These are phyloP conservation scores for Malassezia brasiliensis DNA, from an alignment of 1,284 basidiomycete genomes.

Conservation along the genomic window DNA sequence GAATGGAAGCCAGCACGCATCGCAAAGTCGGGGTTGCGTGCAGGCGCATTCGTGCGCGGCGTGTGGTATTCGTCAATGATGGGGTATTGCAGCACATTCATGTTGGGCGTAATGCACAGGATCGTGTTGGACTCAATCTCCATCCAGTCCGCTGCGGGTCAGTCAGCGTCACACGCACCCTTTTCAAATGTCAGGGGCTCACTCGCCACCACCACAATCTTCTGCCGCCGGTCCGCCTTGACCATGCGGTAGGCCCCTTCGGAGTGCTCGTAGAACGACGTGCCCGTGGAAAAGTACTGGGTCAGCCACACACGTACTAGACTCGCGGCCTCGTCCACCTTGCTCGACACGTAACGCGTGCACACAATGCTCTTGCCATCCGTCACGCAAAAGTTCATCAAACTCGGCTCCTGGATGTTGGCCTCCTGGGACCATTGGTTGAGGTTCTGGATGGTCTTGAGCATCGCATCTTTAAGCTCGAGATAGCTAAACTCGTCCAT, in stretches of 20 bases:
- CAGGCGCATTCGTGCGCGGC: background rate
- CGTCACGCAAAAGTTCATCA: constrained; percentile 93
- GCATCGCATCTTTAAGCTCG: constrained; percentile 31
- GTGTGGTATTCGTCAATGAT: constrained; percentile 69
- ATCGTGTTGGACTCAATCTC: constrained; percentile 87
- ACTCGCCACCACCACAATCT: constrained; percentile 64
- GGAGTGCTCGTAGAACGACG: constrained; percentile 71
- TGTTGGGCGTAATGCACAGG: constrained; percentile 54
- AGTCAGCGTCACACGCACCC: constrained; percentile 53
- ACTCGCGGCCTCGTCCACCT: constrained; percentile 82
- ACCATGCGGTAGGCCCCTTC: constrained; percentile 51
- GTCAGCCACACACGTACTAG: constrained; percentile 51
- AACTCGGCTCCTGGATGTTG: constrained; percentile 56
- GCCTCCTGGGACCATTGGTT: constrained; percentile 34
- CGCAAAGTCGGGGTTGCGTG: constrained; percentile 8
- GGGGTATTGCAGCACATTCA: constrained; percentile 85
- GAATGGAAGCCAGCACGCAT: constrained; percentile 13
- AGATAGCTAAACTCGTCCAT: constrained; percentile 24
- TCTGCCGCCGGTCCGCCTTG: constrained; percentile 88
- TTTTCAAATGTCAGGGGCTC: constrained; percentile 56
- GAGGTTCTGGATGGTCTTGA: constrained; percentile 35
- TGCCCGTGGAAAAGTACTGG: constrained; percentile 89
- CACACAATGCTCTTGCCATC: constrained; percentile 87
- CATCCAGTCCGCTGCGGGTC: constrained; percentile 74
- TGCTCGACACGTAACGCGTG: constrained; percentile 85